Conservation (phyloP, 352 stramenopile species). For the Plasmopara viticola region DNA sequence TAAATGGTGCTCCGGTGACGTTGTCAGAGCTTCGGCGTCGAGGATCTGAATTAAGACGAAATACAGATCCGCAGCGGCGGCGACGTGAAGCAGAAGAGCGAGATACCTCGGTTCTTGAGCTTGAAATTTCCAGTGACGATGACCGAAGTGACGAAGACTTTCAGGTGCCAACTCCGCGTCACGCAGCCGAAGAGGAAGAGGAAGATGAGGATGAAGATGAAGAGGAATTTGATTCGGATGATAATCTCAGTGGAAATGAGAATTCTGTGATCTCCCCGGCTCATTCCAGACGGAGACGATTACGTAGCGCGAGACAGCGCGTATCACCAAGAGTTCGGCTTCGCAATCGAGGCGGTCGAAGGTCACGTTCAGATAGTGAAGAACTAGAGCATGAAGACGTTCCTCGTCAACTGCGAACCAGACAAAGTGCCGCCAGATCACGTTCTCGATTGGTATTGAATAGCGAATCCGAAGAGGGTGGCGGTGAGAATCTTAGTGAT, state of each 20-base stretch:
- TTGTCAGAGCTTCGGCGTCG: slow-evolving; percentile 58
- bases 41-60: slow-evolving; percentile 16
- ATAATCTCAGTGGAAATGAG: slow-evolving; percentile 47
- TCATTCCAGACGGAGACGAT: slow-evolving; percentile 31
- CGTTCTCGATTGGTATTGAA: slow-evolving; percentile 23
- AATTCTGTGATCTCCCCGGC: slow-evolving; percentile 29
- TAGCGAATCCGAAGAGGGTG: slow-evolving; percentile 27
- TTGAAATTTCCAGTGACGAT: slow-evolving; percentile 84
- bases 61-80: slow-evolving; percentile 22
- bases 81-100: slow-evolving; percentile 55
- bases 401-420: slow-evolving; percentile 21
- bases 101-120: slow-evolving; percentile 75
- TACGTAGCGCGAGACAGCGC: slow-evolving; percentile 27
- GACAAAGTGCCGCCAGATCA: slow-evolving; percentile 19
- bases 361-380: slow-evolving; percentile 22
- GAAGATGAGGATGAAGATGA: slow-evolving; percentile 60
- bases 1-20: slow-evolving; percentile 67
- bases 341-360: slow-evolving; percentile 31
- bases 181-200: slow-evolving; percentile 48
- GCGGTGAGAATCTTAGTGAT: slow-evolving; percentile 2
- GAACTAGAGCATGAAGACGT: slow-evolving; percentile 14
- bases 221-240: slow-evolving; percentile 33
- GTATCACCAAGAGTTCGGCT: slow-evolving; percentile 19
- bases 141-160: slow-evolving; percentile 86
- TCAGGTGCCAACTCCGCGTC: slow-evolving; percentile 40